Evolutionary conservation across 352 stramenopile genomes (phyloP).

Genomic region (Thraustochytrium striatum): DNA sequence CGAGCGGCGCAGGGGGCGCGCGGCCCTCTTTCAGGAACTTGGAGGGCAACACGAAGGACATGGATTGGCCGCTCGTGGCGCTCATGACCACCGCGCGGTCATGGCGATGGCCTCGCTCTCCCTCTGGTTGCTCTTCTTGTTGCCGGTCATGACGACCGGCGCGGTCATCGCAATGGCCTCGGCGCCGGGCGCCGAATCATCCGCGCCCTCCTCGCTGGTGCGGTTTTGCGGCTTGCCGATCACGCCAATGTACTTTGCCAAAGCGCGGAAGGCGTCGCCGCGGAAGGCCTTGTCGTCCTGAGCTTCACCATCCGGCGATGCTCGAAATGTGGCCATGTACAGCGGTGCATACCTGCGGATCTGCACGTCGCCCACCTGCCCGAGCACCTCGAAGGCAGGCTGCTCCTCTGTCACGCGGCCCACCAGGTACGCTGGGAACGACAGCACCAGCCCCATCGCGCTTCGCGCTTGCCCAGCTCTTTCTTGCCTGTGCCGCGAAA

Average conservation of each 20-base stretch:
- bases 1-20: slow-evolving; percentile 26
- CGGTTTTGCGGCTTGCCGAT: slow-evolving; percentile 15
- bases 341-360: slow-evolving; percentile 34
- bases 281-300: slow-evolving; percentile 6
- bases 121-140: background rate
- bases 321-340: slow-evolving; percentile 35
- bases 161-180: slow-evolving; percentile 47
- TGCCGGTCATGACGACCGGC: slow-evolving; percentile 32
- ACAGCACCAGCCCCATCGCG: too few species aligned
- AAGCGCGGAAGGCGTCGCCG: background rate
- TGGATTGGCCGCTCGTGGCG: background rate
- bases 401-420: slow-evolving; percentile 50
- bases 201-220: background rate
- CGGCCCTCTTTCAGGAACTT: slow-evolving; percentile 17
- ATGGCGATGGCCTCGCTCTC: background rate
- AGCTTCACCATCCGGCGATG: slow-evolving; percentile 25
- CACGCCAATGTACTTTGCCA: slow-evolving; percentile 51
- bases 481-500: too few species aligned
- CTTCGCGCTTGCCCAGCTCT: too few species aligned
- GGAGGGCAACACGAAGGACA: slow-evolving; percentile 47
- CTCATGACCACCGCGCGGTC: background rate
- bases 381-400: slow-evolving; percentile 36
- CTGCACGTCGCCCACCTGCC: slow-evolving; percentile 30
- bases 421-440: too few species aligned
- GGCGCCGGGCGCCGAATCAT: background rate